Percentiles rank a stretch among this genome's conserved stretches.
These are phyloP conservation scores for Nakazawaea populi DNA, from an alignment of 805 yeast species.

Conservation along the genomic window DNA sequence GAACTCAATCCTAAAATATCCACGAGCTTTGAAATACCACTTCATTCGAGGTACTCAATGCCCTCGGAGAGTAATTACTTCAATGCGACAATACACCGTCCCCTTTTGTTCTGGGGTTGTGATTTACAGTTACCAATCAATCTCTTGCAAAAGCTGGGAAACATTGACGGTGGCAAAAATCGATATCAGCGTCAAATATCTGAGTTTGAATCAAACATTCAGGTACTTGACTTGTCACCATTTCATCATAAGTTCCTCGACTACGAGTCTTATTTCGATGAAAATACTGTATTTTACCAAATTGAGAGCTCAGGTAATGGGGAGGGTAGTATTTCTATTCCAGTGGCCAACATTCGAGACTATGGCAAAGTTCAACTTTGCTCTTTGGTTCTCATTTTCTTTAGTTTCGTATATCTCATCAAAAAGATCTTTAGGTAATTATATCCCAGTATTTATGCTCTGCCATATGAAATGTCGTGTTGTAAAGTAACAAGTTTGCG, in stretches of 20 bases:
- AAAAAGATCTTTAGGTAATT: not conserved
- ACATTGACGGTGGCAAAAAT: not conserved
- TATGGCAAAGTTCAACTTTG: not conserved
- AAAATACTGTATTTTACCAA: slow-evolving; percentile 9
- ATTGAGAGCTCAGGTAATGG: not conserved
- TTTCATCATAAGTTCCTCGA: slow-evolving; percentile 8
- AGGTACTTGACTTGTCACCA: slow-evolving; percentile 3
- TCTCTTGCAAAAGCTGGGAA: not conserved
- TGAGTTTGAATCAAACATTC: slow-evolving; percentile 2
- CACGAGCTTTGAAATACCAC: slow-evolving; percentile 4
- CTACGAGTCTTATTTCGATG: slow-evolving; percentile 8
- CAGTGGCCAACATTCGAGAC: not conserved
- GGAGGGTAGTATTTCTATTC: slow-evolving; percentile 1
- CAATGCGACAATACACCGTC: not conserved
- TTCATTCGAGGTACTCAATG: slow-evolving; percentile 5
- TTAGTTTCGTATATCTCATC: not conserved
- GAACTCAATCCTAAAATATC: not conserved
- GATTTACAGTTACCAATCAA: slow-evolving; percentile 6
- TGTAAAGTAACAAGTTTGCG: not conserved
- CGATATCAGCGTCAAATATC: not conserved
- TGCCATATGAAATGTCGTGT: not conserved
- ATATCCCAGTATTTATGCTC: not conserved
- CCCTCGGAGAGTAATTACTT: not conserved
- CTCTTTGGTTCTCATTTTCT: not conserved
- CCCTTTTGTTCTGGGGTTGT: slow-evolving; percentile 11